These are phyloP conservation scores for Coemansia sp. DNA, from an alignment of 192 early-diverging fungal species.

Conservation along the genomic window DNA sequence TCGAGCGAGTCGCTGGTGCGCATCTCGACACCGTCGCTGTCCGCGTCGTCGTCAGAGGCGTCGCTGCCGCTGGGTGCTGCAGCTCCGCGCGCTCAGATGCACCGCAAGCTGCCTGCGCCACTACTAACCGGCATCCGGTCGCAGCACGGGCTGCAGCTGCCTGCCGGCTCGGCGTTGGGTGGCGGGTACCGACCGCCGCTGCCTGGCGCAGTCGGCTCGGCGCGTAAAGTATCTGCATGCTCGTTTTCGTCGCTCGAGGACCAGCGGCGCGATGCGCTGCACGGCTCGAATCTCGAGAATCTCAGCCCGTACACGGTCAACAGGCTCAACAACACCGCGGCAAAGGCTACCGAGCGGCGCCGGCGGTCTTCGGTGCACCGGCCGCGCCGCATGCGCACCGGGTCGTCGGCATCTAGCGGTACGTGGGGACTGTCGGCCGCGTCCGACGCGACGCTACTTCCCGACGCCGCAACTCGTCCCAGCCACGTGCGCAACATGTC, in stretches of 20 bases:
- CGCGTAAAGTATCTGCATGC: slow-evolving; percentile 29
- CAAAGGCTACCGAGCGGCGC: slow-evolving; percentile 45
- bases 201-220: slow-evolving; percentile 12
- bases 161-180: slow-evolving; percentile 13
- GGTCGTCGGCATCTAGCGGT: slow-evolving; percentile 24
- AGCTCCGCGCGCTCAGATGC: slow-evolving; percentile 9
- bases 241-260: slow-evolving; percentile 44
- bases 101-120: slow-evolving; percentile 26
- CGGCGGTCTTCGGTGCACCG: slow-evolving; percentile 36
- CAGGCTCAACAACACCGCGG: slow-evolving; percentile 40
- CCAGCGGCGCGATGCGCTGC: slow-evolving; percentile 21
- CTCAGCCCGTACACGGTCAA: slow-evolving; percentile 47
- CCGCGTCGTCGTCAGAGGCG: slow-evolving; percentile 49
- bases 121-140: slow-evolving; percentile 17
- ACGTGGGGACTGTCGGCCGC: slow-evolving; percentile 29
- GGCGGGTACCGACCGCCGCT: slow-evolving; percentile 6
- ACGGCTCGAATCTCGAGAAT: slow-evolving; percentile 23
- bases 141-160: slow-evolving; percentile 18
- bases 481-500: slow-evolving; percentile 36
- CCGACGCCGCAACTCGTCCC: slow-evolving; percentile 10
- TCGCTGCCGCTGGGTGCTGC: slow-evolving; percentile 36
- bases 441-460: slow-evolving; percentile 31
- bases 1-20: slow-evolving; percentile 53
- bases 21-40: slow-evolving; percentile 46
- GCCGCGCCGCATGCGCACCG: slow-evolving; percentile 26